Percentiles rank a stretch among this genome's conserved stretches.
These are phyloP conservation scores for Botrytis tulipae DNA, from an alignment of 2,329 filamentous ascomycete species.

Conservation along the genomic window DNA sequence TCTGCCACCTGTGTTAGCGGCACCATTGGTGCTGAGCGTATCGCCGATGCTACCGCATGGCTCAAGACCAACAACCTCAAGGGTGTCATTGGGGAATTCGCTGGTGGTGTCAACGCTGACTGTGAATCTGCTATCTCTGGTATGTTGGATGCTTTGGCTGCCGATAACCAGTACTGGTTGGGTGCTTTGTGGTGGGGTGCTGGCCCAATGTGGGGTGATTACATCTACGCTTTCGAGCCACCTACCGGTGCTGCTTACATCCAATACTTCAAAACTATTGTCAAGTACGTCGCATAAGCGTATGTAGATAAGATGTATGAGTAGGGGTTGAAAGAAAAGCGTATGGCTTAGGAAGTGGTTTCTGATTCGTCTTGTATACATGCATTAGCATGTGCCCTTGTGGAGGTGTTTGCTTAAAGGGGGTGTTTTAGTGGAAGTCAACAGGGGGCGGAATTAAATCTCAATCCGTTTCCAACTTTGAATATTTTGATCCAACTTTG, in stretches of 20 bases:
- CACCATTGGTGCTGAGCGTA: slow-evolving; percentile 54
- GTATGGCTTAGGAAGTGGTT: background rate
- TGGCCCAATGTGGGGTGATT: slow-evolving; percentile 51
- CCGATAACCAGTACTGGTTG: slow-evolving; percentile 53
- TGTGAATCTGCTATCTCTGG: slow-evolving; percentile 51
- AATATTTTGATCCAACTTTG: background rate
- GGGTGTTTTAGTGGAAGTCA: background rate
- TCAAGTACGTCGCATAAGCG: slow-evolving; percentile 13
- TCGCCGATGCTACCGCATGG: slow-evolving; percentile 53
- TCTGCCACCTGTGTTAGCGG: slow-evolving; percentile 48
- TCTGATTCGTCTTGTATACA: slow-evolving; percentile 20
- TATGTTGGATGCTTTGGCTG: slow-evolving; percentile 47
- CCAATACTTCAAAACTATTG: slow-evolving; percentile 14
- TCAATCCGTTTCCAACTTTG: background rate
- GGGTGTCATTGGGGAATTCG: slow-evolving; percentile 55
- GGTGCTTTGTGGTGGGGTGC: slow-evolving; percentile 54
- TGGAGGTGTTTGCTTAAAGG: background rate
- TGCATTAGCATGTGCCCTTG: background rate
- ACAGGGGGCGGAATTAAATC: background rate
- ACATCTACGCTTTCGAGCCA: slow-evolving; percentile 52
- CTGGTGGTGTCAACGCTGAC: slow-evolving; percentile 49
- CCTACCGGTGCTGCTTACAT: slow-evolving; percentile 42
- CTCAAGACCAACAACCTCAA: slow-evolving; percentile 51
- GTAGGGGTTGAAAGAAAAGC: background rate
- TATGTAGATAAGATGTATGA: background rate